Evolutionary conservation across 2,329 filamentous ascomycete genomes (phyloP).

Genomic region (Trichoderma simmonsii): DNA sequence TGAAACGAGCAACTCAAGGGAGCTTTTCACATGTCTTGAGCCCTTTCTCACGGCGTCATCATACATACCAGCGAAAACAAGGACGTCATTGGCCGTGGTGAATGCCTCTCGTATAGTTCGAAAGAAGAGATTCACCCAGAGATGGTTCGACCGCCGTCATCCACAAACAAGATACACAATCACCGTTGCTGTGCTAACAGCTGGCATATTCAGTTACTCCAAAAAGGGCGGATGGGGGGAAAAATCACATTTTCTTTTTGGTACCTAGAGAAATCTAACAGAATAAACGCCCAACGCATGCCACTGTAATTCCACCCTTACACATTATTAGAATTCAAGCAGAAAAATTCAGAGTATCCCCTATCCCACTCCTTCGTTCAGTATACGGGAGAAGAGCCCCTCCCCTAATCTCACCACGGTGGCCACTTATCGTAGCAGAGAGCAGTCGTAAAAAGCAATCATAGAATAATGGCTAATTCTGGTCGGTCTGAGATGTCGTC

Average conservation of each 20-base stretch:
- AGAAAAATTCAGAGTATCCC: background rate
- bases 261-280: constrained; percentile 5
- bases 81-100: background rate
- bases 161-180: background rate
- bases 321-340: constrained; percentile 7
- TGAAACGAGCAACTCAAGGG: background rate
- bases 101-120: background rate
- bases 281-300: constrained; percentile 10
- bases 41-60: background rate
- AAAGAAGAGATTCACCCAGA: background rate
- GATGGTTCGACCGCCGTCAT: background rate
- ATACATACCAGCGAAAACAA: background rate
- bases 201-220: background rate
- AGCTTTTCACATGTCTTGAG: background rate
- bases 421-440: background rate
- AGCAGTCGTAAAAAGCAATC: constrained; percentile 27
- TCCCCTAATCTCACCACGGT: background rate
- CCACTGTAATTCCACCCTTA: constrained; percentile 13
- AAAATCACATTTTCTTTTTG: background rate
- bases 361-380: background rate
- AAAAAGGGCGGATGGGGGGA: background rate
- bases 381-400: background rate
- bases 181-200: background rate
- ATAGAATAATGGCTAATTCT: constrained; percentile 81
- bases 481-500: constrained; percentile 75